Percentiles rank a stretch among this genome's conserved stretches.
phyloP scores from a whole-genome alignment of 148 eudicot genomes.

The Rhododendron ferrugineum region DNA sequence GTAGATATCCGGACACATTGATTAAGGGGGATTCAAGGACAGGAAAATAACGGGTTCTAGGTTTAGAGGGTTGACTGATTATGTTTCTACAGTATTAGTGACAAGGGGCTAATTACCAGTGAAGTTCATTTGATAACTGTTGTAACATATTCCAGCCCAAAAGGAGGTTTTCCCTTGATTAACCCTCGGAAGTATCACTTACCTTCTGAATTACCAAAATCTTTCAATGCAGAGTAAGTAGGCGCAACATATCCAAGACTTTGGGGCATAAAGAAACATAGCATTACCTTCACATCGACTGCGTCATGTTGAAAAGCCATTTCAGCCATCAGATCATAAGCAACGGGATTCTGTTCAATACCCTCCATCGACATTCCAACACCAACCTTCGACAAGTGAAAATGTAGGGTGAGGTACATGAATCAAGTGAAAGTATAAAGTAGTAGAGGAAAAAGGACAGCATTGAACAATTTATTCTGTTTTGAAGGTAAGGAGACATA shows the following conservation, averaged over 20 bases:
- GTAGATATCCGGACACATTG: not conserved
- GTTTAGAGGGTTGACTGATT: not conserved
- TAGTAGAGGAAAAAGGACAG: not conserved
- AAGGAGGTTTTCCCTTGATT: not conserved
- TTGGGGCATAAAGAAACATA: not conserved
- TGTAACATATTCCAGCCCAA: not conserved
- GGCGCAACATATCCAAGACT: not conserved
- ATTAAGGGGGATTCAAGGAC: not conserved
- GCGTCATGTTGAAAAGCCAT: constrained; percentile 39
- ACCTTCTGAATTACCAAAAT: not conserved
- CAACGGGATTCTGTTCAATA: constrained; percentile 52
- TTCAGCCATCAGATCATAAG: constrained; percentile 54
- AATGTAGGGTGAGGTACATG: constrained; percentile 8
- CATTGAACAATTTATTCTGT: not conserved
- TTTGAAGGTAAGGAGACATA: not conserved
- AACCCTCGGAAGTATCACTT: not conserved
- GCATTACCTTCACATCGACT: constrained; percentile 37
- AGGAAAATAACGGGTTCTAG: not conserved
- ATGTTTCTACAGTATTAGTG: not conserved
- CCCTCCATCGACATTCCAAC: constrained; percentile 65
- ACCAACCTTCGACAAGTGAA: constrained; percentile 31
- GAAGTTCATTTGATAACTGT: not conserved
- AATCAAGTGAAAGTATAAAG: not conserved
- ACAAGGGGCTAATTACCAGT: not conserved
- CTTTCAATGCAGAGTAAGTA: not conserved